Base-by-base conservation (phyloP, 2,329 filamentous ascomycete genomes). In the Cladosporium sp. region DNA sequence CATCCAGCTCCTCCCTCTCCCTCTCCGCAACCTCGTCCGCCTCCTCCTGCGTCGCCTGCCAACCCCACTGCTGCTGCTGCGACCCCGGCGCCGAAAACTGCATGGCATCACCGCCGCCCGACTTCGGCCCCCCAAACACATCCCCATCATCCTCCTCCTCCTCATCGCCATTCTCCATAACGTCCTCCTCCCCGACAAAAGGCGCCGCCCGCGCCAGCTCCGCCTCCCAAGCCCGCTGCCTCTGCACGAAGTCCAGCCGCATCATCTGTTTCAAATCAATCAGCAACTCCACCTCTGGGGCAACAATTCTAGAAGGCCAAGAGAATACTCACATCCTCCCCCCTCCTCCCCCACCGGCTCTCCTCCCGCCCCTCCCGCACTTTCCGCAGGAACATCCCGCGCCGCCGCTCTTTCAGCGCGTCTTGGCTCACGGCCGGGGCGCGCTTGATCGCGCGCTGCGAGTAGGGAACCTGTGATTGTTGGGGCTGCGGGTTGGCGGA, bases 351-450 rank as follows among this genome's bases (percentile, higher is more conserved):
- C 69, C 72, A 78, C 44, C 69, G 67, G 62, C 66, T 67, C 4
- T 77, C 74, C 4, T 77, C 74, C 40, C 75, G 63, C 2, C 63
- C 63, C 40, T 70, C 69, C 46, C 71, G 64, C 9, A 78, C 72
- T 49, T 72, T 86, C 63, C 83, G 81, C 54, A 92, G 71, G 61
- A 92, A 92, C 52, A 86, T 72, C 32, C 80, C 79, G 43, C 87
- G 75, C 53, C 87, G 74, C 50, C 78, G 74, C 64, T 88, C 83
- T 52, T 83, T 80, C 0, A 76, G 74, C 14, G 80, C 81, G 64
- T 89, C 72, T 46, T 72, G 78, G 58, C 79, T 78, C 14, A 83
- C 70, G 6, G 86, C 61, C 0, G 84, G 86, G 56, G 86, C 88
- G 34, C 77, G 75, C 55, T 85, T 85, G 50, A 76, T 70, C 11